Evolutionary conservation across 2,329 filamentous ascomycete species (phyloP).

Genomic region (Penicillium sumatraense): DNA sequence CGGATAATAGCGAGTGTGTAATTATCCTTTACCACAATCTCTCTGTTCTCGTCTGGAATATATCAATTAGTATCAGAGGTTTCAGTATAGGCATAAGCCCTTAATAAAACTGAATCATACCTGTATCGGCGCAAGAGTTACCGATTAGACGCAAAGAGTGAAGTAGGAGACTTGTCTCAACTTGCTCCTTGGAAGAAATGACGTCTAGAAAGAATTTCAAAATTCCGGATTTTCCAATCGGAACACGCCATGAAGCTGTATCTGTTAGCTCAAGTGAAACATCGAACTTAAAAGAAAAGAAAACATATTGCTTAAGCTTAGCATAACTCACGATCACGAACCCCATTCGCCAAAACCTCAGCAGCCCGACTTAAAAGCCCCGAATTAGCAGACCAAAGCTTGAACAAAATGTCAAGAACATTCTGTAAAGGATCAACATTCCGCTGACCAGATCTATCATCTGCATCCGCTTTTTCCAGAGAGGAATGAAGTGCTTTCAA

Average conservation of each 20-base stretch:
- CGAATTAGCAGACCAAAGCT: constrained; percentile 44
- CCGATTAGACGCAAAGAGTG: constrained; percentile 49
- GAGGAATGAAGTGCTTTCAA: constrained; percentile 34
- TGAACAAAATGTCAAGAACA: constrained; percentile 35
- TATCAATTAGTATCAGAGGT: constrained; percentile 14
- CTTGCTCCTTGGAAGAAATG: constrained; percentile 35
- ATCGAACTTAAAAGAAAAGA: too few relatives aligned
- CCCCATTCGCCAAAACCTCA: constrained; percentile 47
- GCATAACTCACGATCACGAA: constrained; percentile 45
- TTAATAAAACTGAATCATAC: constrained; percentile 26
- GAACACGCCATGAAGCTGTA: constrained; percentile 44
- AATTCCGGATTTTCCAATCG: constrained; percentile 46
- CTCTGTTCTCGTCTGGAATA: constrained; percentile 46
- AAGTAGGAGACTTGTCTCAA: constrained; percentile 38
- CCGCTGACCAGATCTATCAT: constrained; percentile 24
- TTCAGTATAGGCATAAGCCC: not conserved
- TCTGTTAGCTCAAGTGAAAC: not conserved
- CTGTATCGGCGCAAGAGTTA: constrained; percentile 52
- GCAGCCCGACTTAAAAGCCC: constrained; percentile 39
- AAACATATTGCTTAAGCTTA: not conserved
- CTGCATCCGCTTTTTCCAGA: constrained; percentile 35
- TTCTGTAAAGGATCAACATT: constrained; percentile 30
- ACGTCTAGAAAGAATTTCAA: constrained; percentile 48
- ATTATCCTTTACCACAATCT: constrained; percentile 43
- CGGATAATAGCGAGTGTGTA: constrained; percentile 45